Conservation (phyloP, 1,284 basidiomycete species). For the Cryptococcus sp. region DNA sequence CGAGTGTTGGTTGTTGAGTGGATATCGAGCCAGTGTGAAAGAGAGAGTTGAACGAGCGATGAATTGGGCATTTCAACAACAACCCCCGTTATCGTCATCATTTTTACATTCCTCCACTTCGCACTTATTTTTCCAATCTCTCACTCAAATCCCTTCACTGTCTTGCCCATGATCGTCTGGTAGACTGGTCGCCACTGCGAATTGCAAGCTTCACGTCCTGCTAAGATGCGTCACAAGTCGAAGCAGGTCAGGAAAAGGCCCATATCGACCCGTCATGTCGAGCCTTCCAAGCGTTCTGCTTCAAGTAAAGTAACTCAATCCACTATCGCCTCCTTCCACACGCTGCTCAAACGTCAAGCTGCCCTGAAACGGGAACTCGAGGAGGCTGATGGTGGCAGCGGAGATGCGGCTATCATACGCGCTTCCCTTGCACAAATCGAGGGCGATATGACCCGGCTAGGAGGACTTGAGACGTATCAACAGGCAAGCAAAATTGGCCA, state of each 20-base stretch:
- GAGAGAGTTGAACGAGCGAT: too few relatives aligned
- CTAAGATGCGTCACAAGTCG: background rate
- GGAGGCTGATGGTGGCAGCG: background rate
- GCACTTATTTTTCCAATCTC: too few relatives aligned
- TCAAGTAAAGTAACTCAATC: constrained; percentile 45
- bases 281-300: background rate
- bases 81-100: too few relatives aligned
- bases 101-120: too few relatives aligned
- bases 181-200: too few relatives aligned
- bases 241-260: background rate
- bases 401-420: constrained; percentile 10
- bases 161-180: too few relatives aligned
- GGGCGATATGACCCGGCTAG: constrained; percentile 64
- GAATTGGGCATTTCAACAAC: too few relatives aligned
- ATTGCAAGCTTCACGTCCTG: background rate
- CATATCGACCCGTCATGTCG: background rate
- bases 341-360: constrained; percentile 45
- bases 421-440: constrained; percentile 59
- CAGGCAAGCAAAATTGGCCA: constrained; percentile 78
- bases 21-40: too few relatives aligned
- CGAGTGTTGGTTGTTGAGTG: too few relatives aligned
- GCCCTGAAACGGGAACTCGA: constrained; percentile 21
- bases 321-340: constrained; percentile 49
- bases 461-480: constrained; percentile 77
- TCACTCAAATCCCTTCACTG: too few relatives aligned